phyloP scores from a whole-genome alignment of 2,329 filamentous ascomycete genomes.

The Teratosphaeria gauchensis region DNA sequence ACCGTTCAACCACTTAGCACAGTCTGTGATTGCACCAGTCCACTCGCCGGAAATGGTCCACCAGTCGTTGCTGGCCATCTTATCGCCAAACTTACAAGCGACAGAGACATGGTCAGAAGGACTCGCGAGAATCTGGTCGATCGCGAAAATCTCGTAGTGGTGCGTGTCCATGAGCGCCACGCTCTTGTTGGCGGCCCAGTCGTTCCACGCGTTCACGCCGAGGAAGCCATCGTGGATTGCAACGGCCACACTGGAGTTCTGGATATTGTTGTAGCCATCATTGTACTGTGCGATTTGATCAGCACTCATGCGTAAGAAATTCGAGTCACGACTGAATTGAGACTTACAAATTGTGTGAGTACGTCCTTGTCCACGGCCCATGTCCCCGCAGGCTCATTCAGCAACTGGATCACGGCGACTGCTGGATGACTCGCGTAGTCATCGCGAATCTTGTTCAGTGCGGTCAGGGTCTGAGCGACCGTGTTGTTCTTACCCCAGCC shows the following conservation, averaged over 20 bases:
- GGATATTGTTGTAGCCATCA: constrained; percentile 37
- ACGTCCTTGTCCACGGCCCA: constrained; percentile 30
- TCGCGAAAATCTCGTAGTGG: constrained; percentile 38
- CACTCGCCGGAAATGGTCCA: constrained; percentile 39
- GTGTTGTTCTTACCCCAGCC: constrained; percentile 37
- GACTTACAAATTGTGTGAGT: constrained; percentile 30
- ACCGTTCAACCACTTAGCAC: constrained; percentile 36
- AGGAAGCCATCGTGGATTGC: constrained; percentile 40
- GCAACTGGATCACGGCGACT: constrained; percentile 37
- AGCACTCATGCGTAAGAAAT: background rate
- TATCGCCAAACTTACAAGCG: constrained; percentile 35
- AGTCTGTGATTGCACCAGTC: constrained; percentile 34
- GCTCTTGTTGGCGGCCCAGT: constrained; percentile 34
- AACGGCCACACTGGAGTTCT: constrained; percentile 32
- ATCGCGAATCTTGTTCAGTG: constrained; percentile 38
- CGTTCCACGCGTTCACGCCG: constrained; percentile 35
- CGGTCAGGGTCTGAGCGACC: constrained; percentile 30
- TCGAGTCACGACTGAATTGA: background rate
- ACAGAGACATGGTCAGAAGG: constrained; percentile 29
- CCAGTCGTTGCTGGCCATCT: constrained; percentile 38
- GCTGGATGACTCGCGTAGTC: constrained; percentile 36
- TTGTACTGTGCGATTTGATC: background rate
- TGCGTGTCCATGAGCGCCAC: constrained; percentile 38
- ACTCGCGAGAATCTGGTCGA: background rate
- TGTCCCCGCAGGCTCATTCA: constrained; percentile 39